Evolutionary conservation across 257 asterid genomes (phyloP).

Genomic region (Solanum etuberosum): DNA sequence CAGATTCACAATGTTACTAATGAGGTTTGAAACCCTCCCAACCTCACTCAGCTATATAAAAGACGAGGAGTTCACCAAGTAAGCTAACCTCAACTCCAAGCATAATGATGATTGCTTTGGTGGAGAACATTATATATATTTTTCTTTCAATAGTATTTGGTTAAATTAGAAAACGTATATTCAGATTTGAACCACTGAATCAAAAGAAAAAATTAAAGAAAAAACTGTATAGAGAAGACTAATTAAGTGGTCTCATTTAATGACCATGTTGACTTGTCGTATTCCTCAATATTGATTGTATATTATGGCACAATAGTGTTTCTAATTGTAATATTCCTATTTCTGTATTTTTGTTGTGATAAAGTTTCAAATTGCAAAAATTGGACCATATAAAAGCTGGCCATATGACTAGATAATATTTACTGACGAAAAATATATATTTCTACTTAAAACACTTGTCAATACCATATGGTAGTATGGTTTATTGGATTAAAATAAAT

Average conservation of each 20-base stretch:
- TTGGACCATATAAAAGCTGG: not conserved
- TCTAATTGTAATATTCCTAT: not conserved
- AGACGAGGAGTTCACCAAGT: too few relatives aligned
- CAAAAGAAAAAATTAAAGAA: not conserved
- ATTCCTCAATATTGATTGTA: not conserved
- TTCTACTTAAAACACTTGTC: not conserved
- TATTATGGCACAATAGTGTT: not conserved
- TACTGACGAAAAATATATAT: not conserved
- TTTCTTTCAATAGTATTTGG: not conserved
- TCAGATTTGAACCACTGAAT: not conserved
- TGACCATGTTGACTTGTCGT: not conserved
- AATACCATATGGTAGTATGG: not conserved
- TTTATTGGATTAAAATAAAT: not conserved
- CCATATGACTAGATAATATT: not conserved
- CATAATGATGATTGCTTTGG: not conserved
- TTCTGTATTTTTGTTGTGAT: not conserved
- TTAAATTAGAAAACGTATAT: not conserved
- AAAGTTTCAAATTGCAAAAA: not conserved
- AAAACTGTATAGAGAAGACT: not conserved
- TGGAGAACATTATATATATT: not conserved
- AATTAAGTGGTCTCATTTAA: not conserved
- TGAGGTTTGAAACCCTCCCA: too few relatives aligned
- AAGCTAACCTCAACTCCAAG: too few relatives aligned
- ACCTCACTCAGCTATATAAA: too few relatives aligned
- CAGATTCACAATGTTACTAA: too few relatives aligned